Evolutionary conservation across 257 asterid genomes (phyloP).

Genomic region (Solanum neorickii): DNA sequence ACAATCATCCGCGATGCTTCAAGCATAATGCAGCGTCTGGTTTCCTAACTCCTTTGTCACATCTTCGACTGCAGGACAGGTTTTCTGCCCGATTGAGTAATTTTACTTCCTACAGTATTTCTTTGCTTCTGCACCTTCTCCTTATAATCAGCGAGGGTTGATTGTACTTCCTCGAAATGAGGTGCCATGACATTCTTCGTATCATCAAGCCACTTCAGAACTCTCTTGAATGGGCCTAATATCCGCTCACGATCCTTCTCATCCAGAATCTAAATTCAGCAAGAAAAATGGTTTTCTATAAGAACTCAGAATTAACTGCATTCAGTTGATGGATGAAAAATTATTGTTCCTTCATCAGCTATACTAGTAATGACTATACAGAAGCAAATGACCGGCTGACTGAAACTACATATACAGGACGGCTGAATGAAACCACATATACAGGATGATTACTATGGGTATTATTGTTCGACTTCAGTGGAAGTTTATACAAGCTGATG

Average conservation of each 20-base stretch:
- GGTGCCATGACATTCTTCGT: slow-evolving; percentile 46
- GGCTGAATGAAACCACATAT: not conserved
- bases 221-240: slow-evolving; percentile 40
- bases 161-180: slow-evolving; percentile 58
- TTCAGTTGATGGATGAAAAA: not conserved
- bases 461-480: not conserved
- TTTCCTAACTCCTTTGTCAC: slow-evolving; percentile 1
- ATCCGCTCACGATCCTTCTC: slow-evolving; percentile 44
- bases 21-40: not conserved
- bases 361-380: not conserved
- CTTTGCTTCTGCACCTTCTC: slow-evolving; percentile 23
- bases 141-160: slow-evolving; percentile 26
- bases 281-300: not conserved
- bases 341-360: not conserved
- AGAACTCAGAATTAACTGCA: not conserved
- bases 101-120: not conserved
- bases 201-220: slow-evolving; percentile 50
- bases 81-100: not conserved
- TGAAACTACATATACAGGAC: too few relatives aligned
- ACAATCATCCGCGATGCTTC: not conserved
- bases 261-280: slow-evolving; percentile 33
- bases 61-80: slow-evolving; percentile 15
- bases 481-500: not conserved
- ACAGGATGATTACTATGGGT: not conserved
- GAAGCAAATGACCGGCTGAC: not conserved